These are phyloP conservation scores for Thalassiosira exigua DNA, from an alignment of 352 stramenopile species.

Conservation along the genomic window DNA sequence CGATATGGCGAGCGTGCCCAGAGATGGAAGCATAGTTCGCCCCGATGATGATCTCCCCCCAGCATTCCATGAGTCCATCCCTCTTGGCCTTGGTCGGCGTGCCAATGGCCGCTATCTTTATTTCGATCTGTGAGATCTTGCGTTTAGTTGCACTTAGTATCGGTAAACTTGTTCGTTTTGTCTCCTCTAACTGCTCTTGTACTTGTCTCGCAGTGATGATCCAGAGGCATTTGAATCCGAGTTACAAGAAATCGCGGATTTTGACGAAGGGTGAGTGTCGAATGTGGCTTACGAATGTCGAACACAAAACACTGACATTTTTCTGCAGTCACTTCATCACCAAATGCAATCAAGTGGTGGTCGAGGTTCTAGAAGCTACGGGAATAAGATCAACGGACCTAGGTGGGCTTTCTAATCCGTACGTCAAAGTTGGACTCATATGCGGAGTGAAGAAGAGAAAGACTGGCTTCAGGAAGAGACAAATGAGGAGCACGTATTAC, in stretches of 20 bases:
- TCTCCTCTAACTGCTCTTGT: too few relatives aligned
- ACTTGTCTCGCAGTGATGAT: too few relatives aligned
- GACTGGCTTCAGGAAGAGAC: conserved; percentile 60
- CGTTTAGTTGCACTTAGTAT: too few relatives aligned
- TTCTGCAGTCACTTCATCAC: conserved; percentile 57
- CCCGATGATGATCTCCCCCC: too few relatives aligned
- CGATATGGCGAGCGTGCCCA: too few relatives aligned
- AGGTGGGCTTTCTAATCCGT: conserved; percentile 81
- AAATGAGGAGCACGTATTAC: conserved; percentile 80
- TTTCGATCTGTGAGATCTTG: too few relatives aligned
- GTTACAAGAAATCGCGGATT: conserved; percentile 60
- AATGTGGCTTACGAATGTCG: too few relatives aligned
- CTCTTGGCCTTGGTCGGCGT: too few relatives aligned
- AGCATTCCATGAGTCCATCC: too few relatives aligned
- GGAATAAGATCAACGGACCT: conserved; percentile 77
- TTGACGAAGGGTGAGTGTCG: conserved; percentile 62
- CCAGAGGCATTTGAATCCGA: conserved; percentile 44
- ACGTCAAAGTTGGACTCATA: conserved; percentile 75
- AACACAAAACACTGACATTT: background rate
- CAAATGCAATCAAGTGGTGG: conserved; percentile 76
- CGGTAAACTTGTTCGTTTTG: too few relatives aligned
- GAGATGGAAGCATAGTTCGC: too few relatives aligned
- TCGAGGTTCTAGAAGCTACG: conserved; percentile 82
- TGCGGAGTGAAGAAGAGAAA: conserved; percentile 55
- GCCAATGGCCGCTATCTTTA: too few relatives aligned